These are phyloP conservation scores for Saccharomycopsis guyanensis DNA, from an alignment of 805 yeast species.

Conservation along the genomic window DNA sequence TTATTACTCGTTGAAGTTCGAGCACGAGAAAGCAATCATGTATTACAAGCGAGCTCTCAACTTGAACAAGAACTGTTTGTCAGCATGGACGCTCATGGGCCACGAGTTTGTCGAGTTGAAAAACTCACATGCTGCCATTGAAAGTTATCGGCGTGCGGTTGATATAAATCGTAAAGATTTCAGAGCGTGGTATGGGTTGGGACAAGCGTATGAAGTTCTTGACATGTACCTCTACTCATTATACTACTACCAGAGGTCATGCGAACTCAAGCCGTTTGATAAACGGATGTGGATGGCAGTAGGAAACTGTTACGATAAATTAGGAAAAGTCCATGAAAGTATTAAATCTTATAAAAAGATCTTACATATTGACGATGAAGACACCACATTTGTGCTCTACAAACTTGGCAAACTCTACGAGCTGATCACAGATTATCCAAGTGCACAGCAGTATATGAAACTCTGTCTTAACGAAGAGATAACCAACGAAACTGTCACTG, in stretches of 20 bases:
- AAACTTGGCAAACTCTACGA: conserved; percentile 65
- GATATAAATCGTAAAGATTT: conserved; percentile 85
- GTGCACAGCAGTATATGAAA: conserved; percentile 57
- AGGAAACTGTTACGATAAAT: conserved; percentile 80
- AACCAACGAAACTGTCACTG: conserved; percentile 53
- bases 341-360: conserved; percentile 80
- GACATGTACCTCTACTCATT: conserved; percentile 92
- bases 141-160: conserved; percentile 87
- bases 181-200: conserved; percentile 97
- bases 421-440: conserved; percentile 41
- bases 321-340: conserved; percentile 63
- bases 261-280: conserved; percentile 81
- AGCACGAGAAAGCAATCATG: conserved; percentile 91
- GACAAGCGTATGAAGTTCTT: conserved; percentile 94
- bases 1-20: conserved; percentile 83
- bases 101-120: conserved; percentile 96
- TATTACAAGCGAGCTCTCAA: conserved; percentile 86
- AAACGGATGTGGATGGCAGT: conserved; percentile 95
- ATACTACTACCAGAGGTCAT: conserved; percentile 87
- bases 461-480: conserved; percentile 52
- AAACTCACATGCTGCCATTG: conserved; percentile 96
- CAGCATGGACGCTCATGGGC: conserved; percentile 98
- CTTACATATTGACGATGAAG: conserved; percentile 45
- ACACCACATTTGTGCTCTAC: conserved; percentile 44
- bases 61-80: conserved; percentile 67